Evolutionary conservation across 2,329 filamentous ascomycete species (phyloP), one percentile per base, ranked within the genome.

Genomic region (Sporothrix luriei): DNA sequence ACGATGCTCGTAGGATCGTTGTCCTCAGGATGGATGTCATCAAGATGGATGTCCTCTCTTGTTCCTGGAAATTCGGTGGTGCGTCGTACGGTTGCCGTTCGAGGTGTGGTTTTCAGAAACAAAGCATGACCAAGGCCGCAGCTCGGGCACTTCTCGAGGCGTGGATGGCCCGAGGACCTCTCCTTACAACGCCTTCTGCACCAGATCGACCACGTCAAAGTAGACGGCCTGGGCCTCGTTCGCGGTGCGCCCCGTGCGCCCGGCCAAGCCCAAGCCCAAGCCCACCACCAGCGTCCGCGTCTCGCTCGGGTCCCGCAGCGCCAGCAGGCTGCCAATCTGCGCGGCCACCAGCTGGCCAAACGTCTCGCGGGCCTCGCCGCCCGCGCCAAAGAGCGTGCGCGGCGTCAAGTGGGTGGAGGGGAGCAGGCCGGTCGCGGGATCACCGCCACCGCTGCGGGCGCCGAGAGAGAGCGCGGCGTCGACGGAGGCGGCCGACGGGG

Each of bases 301-400:
- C 72, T 90, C 87, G 61, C 88, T 83, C 1, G 92, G 88, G 67
- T 91, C 85, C 72, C 89, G 89, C 71, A 90, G 87, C 21, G 89
- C 84, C 71, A 99, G 86, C 51, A 90, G 87, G 76, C 90, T 96
- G 5, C 91, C 95, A 73, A 98, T 90, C 76, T 97, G 94, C 55
- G 92, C 92, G 2, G 94, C 94, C 76, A 96, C 90, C 1, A 97
- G 87, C 78, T 97, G 94, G 1, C 93, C 94, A 5, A 96, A 79
- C 0, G 91, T 92, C 76, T 97, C 93, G 55, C 93, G 86, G 61
- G 91, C 89, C 67, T 90, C 85, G 43, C 90, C 88, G 59, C 94
- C 93, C 11, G 91, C 93, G 2, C 95, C 95, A 0, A 99, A 84
- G 2, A 99, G 82, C 0, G 93, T 97, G 49, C 89, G 94, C 1